phyloP scores from a whole-genome alignment of 2,329 filamentous ascomycete species.

The Pyrenophora seminiperda region DNA sequence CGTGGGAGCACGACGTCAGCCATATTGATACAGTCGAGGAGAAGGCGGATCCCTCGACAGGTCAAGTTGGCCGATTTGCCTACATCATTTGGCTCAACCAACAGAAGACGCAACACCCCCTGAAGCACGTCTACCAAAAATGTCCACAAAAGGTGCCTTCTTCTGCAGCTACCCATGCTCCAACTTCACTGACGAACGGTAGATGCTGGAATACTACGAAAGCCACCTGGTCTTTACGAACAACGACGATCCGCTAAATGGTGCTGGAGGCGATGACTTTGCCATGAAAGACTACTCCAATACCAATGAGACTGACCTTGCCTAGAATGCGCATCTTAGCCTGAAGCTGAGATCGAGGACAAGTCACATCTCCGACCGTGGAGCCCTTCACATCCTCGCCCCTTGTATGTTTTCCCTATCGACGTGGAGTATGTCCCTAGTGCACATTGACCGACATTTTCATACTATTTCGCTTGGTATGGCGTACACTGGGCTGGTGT shows the following conservation, averaged over 20 bases:
- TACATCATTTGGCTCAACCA: slow-evolving; percentile 77
- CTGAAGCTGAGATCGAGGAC: neutral
- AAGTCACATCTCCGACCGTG: neutral
- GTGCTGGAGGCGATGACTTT: slow-evolving; percentile 15
- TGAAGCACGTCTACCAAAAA: slow-evolving; percentile 71
- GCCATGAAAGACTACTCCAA: slow-evolving; percentile 13
- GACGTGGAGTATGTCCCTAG: too few species aligned
- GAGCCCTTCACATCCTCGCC: neutral
- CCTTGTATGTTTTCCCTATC: too few species aligned
- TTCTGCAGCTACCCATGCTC: too few species aligned
- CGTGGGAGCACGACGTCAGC: slow-evolving; percentile 76
- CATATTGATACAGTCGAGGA: slow-evolving; percentile 75
- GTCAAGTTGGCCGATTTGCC: slow-evolving; percentile 63
- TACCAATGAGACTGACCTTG: neutral
- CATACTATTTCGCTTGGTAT: neutral
- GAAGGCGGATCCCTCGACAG: slow-evolving; percentile 47
- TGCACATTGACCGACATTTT: too few species aligned
- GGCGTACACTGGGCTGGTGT: neutral
- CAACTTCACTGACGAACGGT: slow-evolving; percentile 3
- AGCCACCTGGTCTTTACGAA: slow-evolving; percentile 50
- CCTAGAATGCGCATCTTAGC: slow-evolving; percentile 7
- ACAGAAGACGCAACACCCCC: slow-evolving; percentile 74
- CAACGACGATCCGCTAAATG: slow-evolving; percentile 16
- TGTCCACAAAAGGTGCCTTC: slow-evolving; percentile 72
- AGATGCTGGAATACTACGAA: slow-evolving; percentile 58